phyloP scores from a whole-genome alignment of 805 yeast genomes.

The Metschnikowia dekortorum region DNA sequence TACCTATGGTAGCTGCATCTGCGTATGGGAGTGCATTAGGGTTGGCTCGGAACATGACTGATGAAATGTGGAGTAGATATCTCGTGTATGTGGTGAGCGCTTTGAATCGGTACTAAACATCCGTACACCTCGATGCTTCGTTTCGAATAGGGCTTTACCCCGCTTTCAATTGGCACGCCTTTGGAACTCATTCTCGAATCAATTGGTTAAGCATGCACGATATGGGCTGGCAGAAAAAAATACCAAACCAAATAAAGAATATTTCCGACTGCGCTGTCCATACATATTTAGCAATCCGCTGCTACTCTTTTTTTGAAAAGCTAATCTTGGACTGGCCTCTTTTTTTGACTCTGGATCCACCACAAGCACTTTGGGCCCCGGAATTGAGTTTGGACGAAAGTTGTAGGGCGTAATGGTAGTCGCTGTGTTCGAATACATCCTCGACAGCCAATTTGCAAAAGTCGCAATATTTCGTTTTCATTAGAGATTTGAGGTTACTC shows the following conservation, averaged over 20 bases:
- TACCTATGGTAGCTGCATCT: conserved; percentile 81
- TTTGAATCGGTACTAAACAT: neutral
- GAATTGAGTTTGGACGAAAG: conserved; percentile 41
- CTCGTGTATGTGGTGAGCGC: neutral
- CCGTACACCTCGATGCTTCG: neutral
- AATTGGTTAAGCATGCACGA: no score
- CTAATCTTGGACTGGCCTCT: neutral
- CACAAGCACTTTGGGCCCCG: neutral
- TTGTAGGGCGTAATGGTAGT: conserved; percentile 50
- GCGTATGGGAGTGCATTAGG: conserved; percentile 55
- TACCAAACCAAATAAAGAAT: no score
- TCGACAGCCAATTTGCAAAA: conserved; percentile 24
- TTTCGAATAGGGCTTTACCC: neutral
- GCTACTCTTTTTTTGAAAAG: neutral
- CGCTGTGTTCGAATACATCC: conserved; percentile 47
- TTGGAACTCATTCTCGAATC: no score
- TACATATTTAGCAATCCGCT: neutral
- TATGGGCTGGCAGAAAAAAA: no score
- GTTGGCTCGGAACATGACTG: conserved; percentile 11
- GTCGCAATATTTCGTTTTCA: conserved; percentile 21
- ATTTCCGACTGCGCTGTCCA: no score
- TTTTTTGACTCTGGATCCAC: neutral
- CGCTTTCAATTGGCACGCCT: no score
- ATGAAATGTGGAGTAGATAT: conserved; percentile 1
- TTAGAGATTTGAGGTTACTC: conserved; percentile 15